Base-by-base conservation (phyloP, 2,329 filamentous ascomycete species). In the Penicillium janthinellum region DNA sequence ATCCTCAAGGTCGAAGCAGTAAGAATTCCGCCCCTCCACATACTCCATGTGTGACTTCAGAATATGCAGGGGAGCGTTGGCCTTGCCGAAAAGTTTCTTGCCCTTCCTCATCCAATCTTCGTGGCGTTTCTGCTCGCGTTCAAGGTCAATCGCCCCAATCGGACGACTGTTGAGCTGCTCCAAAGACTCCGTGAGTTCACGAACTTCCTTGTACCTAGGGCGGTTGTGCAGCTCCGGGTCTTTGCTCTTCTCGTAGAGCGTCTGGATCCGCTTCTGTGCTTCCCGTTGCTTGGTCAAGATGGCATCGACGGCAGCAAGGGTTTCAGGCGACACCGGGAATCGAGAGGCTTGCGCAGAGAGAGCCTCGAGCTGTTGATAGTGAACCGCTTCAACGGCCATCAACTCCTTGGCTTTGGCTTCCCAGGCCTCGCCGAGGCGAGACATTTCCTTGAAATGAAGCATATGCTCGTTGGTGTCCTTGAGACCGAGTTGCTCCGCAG, bases 21-120 rank as follows among this genome's bases (percentile, higher is more conserved):
- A 90, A 59, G 86, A 81, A 71, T 99, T 99, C 50, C 92, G 90
- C 70, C 93, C 90, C 51, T 95, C 83, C 3, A 99, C 95, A 71
- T 95, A 91, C 67, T 96, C 90, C 86, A 99, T 93, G 68, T 99
- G 94, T 59, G 89, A 90, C 71, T 94, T 95, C 31, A 99, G 83
- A 64, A 99, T 99, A 75, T 99, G 95, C 12, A 99, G 82, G 1
- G 95, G 95, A 1, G 95, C 95, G 73, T 99, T 99, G 1, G 95
- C 95, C 77, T 99, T 99, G 54, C 95, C 95, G 71, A 99, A 99
- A 0, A 99, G 79, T 75, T 97, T 97, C 79, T 99, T 99, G 53
- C 95, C 95, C 70, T 92, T 92, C 35, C 95, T 86, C 94, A 99
- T 99, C 95, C 95, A 99, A 75, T 99, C 95, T 73, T 99, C 95